Evolutionary conservation across 805 yeast genomes (phyloP), one percentile per base, ranked within the genome.

Genomic region (Lipomyces orientalis): DNA sequence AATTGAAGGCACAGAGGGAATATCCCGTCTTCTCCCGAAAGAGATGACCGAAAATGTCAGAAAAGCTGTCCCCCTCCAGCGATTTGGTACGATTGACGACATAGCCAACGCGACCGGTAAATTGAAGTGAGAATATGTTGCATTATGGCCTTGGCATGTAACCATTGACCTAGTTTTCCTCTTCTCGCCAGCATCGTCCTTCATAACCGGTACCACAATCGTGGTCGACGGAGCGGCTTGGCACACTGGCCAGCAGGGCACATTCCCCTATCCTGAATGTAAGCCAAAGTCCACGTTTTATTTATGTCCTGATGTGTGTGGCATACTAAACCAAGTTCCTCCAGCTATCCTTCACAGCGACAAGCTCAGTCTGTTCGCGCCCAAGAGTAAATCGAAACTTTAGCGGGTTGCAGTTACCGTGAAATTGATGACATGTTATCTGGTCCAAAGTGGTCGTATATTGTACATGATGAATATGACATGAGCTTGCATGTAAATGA

Each of bases 221-320:
- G 89, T 91, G 19, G 97, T 94, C 4, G 98, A 93, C 79, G 98
- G 98, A 62, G 98, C 89, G 1, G 83, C 86, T 66, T 93, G 98
- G 71, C 71, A 68, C n/a, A 52, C 54, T 3, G 63, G 68, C 1
- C 71, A 68, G 63, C 29, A 31, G 54, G 60, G 37, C 9, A 29
- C 35, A 7, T 35, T 64, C 33, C 64, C 66, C 2, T 68, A 68
- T 65, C 71, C 71, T 12, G 69, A 68, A 22, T 34, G 65, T 59
- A 31, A 43, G 49, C 49, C 49, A 37, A 37, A 37, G 1, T 12
- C 43, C 12, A 16, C 16, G 12, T 43, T 16, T 16, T 22, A 43
- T 16, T 16, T 22, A 49, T 35, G 9, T 6, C 22, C 37, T 34
- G 35, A 8, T 57, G 19, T 22, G 14, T n/a, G 31, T 10, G 14